Evolutionary conservation across 805 yeast species (phyloP).

Genomic region (Ogataea chonburiensis): DNA sequence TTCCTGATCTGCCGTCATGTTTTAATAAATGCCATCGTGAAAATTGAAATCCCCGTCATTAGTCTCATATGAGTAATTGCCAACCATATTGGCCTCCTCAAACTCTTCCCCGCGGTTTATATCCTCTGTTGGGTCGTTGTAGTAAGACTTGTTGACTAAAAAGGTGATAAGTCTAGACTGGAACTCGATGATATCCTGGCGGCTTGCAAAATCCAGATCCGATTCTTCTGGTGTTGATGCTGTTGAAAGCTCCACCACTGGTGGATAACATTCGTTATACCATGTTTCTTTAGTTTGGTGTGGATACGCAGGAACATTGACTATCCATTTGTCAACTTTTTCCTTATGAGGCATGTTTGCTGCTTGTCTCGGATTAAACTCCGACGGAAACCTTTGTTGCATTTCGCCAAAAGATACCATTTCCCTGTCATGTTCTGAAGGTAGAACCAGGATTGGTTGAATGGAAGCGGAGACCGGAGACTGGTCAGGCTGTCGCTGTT

Average conservation of each 20-base stretch:
- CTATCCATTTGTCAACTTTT: slow-evolving; percentile 66
- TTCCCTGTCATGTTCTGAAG: slow-evolving; percentile 17
- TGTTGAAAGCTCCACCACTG: slow-evolving; percentile 36
- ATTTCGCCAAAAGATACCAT: slow-evolving; percentile 10
- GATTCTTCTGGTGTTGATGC: slow-evolving; percentile 24
- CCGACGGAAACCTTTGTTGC: slow-evolving; percentile 39
- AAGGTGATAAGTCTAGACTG: slow-evolving; percentile 54
- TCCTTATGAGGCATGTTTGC: slow-evolving; percentile 64
- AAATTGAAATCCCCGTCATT: slow-evolving; percentile 21
- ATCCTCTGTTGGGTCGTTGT: slow-evolving; percentile 26
- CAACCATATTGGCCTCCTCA: slow-evolving; percentile 19
- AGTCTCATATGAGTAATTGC: slow-evolving; percentile 21
- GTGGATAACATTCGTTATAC: slow-evolving; percentile 52
- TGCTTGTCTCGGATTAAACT: slow-evolving; percentile 61
- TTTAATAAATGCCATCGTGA: slow-evolving; percentile 20
- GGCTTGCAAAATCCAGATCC: slow-evolving; percentile 35
- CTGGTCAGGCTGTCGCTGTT: slow-evolving; percentile 17
- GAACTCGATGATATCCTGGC: slow-evolving; percentile 48
- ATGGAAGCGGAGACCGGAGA: slow-evolving; percentile 16
- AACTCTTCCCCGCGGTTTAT: slow-evolving; percentile 23
- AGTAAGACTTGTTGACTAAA: slow-evolving; percentile 41
- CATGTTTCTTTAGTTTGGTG: slow-evolving; percentile 28
- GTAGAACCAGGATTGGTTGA: slow-evolving; percentile 20
- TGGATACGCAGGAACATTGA: slow-evolving; percentile 49
- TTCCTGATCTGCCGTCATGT: neutral